Evolutionary conservation across 192 early-diverging fungal species (phyloP).

Genomic region (Helicostylum pulchrum): DNA sequence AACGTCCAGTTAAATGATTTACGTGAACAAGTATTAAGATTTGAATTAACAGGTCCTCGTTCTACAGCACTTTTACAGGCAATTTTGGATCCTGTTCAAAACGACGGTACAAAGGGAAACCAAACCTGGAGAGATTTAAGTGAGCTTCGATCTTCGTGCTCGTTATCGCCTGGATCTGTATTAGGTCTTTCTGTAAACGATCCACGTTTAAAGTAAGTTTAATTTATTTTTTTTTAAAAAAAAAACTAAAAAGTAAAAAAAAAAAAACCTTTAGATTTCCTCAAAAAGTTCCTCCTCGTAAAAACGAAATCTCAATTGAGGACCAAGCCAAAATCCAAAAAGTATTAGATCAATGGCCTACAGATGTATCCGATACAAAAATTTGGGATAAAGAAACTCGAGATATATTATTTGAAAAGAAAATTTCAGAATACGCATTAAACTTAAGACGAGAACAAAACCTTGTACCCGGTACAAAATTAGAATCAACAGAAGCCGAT

Average conservation of each 20-base stretch:
- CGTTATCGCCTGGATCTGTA: constrained; percentile 76
- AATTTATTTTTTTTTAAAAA: background rate
- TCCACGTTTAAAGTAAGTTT: constrained; percentile 69
- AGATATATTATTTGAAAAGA: constrained; percentile 35
- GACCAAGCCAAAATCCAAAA: constrained; percentile 36
- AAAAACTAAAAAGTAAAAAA: background rate
- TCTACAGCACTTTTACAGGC: constrained; percentile 72
- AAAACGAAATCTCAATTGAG: constrained; percentile 27
- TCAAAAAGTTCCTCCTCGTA: constrained; percentile 43
- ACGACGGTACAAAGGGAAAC: constrained; percentile 4
- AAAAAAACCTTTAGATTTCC: constrained; percentile 49
- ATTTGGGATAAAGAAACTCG: constrained; percentile 60
- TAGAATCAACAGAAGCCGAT: constrained; percentile 53
- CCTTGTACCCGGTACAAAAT: constrained; percentile 55
- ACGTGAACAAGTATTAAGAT: constrained; percentile 59
- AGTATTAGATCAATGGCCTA: constrained; percentile 58
- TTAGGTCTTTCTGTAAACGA: constrained; percentile 80
- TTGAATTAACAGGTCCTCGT: constrained; percentile 87
- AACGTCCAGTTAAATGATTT: constrained; percentile 40
- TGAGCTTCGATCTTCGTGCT: constrained; percentile 58
- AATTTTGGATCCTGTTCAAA: constrained; percentile 47
- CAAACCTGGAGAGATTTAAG: constrained; percentile 47
- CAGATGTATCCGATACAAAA: constrained; percentile 39
- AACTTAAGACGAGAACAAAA: constrained; percentile 41
- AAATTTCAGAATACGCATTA: constrained; percentile 53